A percentile compares a stretch with the other conserved stretches of the same genome.
Evolutionary conservation across 345 rosid species (phyloP).

Genomic region (Heritiera littoralis): DNA sequence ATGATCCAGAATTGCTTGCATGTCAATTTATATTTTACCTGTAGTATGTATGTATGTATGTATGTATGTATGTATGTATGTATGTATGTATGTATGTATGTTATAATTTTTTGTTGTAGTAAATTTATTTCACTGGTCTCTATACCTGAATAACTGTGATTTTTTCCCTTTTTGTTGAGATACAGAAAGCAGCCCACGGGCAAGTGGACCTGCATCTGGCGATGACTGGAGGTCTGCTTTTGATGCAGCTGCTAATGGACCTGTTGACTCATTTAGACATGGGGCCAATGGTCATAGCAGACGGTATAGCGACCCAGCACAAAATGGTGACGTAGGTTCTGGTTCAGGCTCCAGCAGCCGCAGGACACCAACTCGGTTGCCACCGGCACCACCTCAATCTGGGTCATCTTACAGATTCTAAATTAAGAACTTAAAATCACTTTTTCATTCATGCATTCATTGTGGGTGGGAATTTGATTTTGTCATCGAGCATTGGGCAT

Average conservation of each 20-base stretch:
- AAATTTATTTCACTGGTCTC: background rate
- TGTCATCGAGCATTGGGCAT: slow-evolving; percentile 20
- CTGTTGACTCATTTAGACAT: slow-evolving; percentile 41
- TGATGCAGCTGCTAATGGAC: slow-evolving; percentile 81
- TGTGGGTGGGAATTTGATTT: slow-evolving; percentile 20
- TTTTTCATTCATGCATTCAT: slow-evolving; percentile 24
- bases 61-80: no score
- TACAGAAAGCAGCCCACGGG: slow-evolving; percentile 86
- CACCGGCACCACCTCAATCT: slow-evolving; percentile 87
- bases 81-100: no score
- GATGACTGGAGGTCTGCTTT: slow-evolving; percentile 99
- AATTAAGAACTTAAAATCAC: slow-evolving; percentile 13
- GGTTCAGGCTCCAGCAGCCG: slow-evolving; percentile 58
- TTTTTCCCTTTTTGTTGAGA: background rate
- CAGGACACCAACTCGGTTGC: slow-evolving; percentile 74
- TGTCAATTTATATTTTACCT: background rate
- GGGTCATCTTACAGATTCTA: slow-evolving; percentile 59
- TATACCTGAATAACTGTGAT: background rate
- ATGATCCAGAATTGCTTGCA: background rate
- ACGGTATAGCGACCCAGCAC: slow-evolving; percentile 65
- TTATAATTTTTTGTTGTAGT: background rate
- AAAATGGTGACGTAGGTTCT: slow-evolving; percentile 68
- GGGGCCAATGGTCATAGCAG: slow-evolving; percentile 66
- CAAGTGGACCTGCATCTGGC: slow-evolving; percentile 53
- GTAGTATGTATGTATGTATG: no score